A percentile compares a stretch with the other conserved stretches of the same genome.
phyloP scores from a whole-genome alignment of 1,284 basidiomycete genomes.

The Trametes pubescens region DNA sequence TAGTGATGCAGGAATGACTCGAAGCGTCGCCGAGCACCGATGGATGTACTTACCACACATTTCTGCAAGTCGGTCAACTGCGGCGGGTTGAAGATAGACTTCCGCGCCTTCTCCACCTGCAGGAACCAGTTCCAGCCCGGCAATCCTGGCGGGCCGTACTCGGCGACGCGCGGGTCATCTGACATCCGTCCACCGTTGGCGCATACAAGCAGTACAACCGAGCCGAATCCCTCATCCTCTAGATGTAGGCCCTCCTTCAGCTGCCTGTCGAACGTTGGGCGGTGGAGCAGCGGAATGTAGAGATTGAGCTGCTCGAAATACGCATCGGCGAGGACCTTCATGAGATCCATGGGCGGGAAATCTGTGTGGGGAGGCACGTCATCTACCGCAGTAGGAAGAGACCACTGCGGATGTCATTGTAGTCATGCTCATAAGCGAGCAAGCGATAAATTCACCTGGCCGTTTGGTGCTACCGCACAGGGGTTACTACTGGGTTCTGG shows the following conservation, averaged over 20 bases:
- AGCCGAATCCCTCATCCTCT: slow-evolving; percentile 69
- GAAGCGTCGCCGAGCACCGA: too few relatives aligned
- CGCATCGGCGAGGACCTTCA: slow-evolving; percentile 64
- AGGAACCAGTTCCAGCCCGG: slow-evolving; percentile 79
- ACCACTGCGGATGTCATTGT: slow-evolving; percentile 34
- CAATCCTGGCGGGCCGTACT: slow-evolving; percentile 55
- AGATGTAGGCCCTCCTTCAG: slow-evolving; percentile 63
- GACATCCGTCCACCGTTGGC: slow-evolving; percentile 75
- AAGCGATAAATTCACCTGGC: background rate
- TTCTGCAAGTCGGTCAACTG: slow-evolving; percentile 75
- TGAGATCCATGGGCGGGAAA: slow-evolving; percentile 72
- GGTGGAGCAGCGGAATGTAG: slow-evolving; percentile 79
- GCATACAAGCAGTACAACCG: slow-evolving; percentile 76
- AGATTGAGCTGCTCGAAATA: slow-evolving; percentile 74
- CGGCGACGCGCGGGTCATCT: slow-evolving; percentile 67
- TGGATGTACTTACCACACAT: slow-evolving; percentile 41
- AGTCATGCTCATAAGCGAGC: background rate
- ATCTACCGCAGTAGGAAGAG: slow-evolving; percentile 37
- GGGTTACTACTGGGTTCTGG: background rate
- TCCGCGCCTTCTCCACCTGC: slow-evolving; percentile 64
- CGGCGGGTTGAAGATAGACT: slow-evolving; percentile 64
- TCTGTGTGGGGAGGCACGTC: slow-evolving; percentile 39
- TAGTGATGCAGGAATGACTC: background rate
- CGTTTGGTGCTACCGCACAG: background rate
- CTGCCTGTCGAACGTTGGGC: slow-evolving; percentile 71